Percentiles rank a stretch among this genome's conserved stretches.
Conservation (phyloP, 257 asterid genomes). For the Anisodus acutangulus region DNA sequence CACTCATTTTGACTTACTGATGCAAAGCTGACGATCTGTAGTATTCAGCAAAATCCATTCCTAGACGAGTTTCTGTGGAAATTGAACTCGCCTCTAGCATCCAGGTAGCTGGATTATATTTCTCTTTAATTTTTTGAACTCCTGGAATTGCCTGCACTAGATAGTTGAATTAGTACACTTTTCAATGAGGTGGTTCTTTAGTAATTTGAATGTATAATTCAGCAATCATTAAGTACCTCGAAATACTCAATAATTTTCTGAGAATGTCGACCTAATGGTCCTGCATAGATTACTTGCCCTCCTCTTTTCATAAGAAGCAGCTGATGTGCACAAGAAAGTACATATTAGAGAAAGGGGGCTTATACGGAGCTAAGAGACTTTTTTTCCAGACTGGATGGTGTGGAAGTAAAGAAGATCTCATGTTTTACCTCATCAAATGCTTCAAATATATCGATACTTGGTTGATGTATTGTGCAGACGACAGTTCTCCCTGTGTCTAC, state of each 20-base stretch:
- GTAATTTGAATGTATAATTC: background rate
- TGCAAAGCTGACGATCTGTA: conserved; percentile 52
- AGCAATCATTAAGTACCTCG: conserved; percentile 48
- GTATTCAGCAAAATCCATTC: conserved; percentile 56
- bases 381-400: background rate
- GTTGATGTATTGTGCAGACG: conserved; percentile 78
- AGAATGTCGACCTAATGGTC: conserved; percentile 60
- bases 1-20: conserved; percentile 40
- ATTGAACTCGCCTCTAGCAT: conserved; percentile 59
- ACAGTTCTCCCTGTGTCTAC: conserved; percentile 80
- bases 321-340: conserved; percentile 39
- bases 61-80: conserved; percentile 48
- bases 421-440: conserved; percentile 68
- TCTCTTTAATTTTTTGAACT: conserved; percentile 50
- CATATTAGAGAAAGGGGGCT: conserved; percentile 26
- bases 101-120: conserved; percentile 64
- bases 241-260: conserved; percentile 53
- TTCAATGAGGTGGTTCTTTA: background rate
- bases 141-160: conserved; percentile 48
- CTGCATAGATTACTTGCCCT: conserved; percentile 66
- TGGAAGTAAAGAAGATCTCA: background rate
- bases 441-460: conserved; percentile 71
- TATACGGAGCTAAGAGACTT: background rate
- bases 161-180: background rate
- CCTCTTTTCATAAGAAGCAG: conserved; percentile 72